phyloP scores from a whole-genome alignment of 2,329 filamentous ascomycete species.

The Talaromyces pinophilus region DNA sequence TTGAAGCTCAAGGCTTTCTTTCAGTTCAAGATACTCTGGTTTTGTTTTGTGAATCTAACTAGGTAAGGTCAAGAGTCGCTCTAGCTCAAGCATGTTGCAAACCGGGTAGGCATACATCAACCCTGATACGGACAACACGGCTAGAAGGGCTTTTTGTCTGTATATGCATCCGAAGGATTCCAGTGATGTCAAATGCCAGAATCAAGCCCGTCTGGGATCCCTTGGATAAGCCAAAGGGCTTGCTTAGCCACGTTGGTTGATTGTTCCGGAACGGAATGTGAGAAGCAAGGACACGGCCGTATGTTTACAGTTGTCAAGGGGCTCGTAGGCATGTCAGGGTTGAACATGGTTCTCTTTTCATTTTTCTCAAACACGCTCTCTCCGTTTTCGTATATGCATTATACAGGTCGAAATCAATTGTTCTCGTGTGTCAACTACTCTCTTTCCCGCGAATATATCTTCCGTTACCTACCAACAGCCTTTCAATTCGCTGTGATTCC shows the following conservation, averaged over 20 bases:
- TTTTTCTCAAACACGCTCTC: not conserved
- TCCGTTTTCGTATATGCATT: not conserved
- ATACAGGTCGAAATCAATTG: not conserved
- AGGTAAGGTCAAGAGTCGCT: too few relatives aligned
- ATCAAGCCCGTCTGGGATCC: not conserved
- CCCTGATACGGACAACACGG: not conserved
- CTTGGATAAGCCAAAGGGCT: not conserved
- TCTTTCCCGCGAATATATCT: not conserved
- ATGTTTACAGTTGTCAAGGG: slow-evolving; percentile 17
- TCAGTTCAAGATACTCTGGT: not conserved
- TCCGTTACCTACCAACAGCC: not conserved
- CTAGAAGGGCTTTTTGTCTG: not conserved
- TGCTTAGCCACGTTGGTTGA: not conserved
- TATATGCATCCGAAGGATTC: not conserved
- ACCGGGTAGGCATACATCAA: not conserved
- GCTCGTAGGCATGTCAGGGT: slow-evolving; percentile 3
- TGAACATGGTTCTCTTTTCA: not conserved
- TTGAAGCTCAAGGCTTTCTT: not conserved
- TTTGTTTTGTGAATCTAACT: too few relatives aligned
- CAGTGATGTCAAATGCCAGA: not conserved
- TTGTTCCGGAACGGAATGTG: slow-evolving; percentile 11
- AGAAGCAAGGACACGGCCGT: not conserved
- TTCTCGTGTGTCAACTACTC: not conserved
- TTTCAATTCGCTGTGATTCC: not conserved
- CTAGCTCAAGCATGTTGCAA: not conserved